Percentiles rank a stretch among this genome's conserved stretches.
These are phyloP conservation scores for Lonicera japonica DNA, from an alignment of 129 eudicot genomes.

Conservation along the genomic window DNA sequence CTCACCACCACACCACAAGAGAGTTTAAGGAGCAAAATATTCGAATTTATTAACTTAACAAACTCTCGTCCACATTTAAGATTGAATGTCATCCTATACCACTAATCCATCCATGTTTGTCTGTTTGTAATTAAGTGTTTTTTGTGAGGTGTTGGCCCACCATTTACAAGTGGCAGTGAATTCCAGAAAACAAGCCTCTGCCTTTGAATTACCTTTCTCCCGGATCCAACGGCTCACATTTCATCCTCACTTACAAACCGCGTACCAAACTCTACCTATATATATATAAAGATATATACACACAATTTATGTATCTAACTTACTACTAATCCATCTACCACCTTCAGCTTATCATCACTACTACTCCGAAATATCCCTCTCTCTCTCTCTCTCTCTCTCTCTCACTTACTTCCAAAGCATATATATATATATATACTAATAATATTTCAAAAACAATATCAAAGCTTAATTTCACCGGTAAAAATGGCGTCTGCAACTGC, in stretches of 20 bases:
- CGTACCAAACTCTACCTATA: conserved; percentile 17
- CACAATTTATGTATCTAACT: neutral
- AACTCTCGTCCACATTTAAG: too few relatives aligned
- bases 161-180: neutral
- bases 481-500: conserved; percentile 23
- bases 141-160: neutral
- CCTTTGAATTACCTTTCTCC: neutral
- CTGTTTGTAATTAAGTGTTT: too few relatives aligned
- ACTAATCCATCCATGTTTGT: too few relatives aligned
- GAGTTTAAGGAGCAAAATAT: too few relatives aligned
- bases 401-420: conserved; percentile 4
- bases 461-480: neutral
- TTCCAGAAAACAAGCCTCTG: neutral
- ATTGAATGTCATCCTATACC: too few relatives aligned
- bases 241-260: conserved; percentile 23
- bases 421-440: too few relatives aligned
- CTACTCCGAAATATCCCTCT: neutral
- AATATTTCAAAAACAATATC: too few relatives aligned
- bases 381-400: neutral
- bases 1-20: too few relatives aligned
- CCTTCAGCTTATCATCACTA: conserved; percentile 1
- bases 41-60: too few relatives aligned
- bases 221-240: conserved; percentile 27
- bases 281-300: conserved; percentile 8
- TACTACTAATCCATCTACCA: neutral